phyloP scores from a whole-genome alignment of 805 yeast species.

The Pichia thaimueangensis region DNA sequence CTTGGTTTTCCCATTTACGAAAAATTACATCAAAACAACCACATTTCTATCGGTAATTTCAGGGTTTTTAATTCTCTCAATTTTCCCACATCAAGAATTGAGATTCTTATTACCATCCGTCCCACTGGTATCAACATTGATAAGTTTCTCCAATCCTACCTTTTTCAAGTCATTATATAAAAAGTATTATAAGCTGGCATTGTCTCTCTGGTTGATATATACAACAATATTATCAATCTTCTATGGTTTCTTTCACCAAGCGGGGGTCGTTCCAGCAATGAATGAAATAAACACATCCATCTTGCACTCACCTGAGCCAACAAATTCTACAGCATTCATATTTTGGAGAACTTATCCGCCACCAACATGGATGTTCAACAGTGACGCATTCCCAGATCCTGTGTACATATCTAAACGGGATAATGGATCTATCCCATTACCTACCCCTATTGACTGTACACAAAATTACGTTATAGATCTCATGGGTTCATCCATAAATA shows the following conservation, averaged over 20 bases:
- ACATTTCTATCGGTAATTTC: slow-evolving; percentile 58
- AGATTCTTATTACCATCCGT: slow-evolving; percentile 75
- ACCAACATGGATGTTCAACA: slow-evolving; percentile 66
- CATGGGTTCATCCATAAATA: slow-evolving; percentile 33
- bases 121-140: slow-evolving; percentile 61
- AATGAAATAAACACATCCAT: slow-evolving; percentile 28
- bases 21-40: slow-evolving; percentile 40
- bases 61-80: slow-evolving; percentile 55
- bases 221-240: slow-evolving; percentile 52
- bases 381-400: neutral
- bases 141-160: slow-evolving; percentile 21
- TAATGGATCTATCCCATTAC: slow-evolving; percentile 20
- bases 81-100: slow-evolving; percentile 90
- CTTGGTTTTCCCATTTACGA: slow-evolving; percentile 37
- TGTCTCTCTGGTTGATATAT: slow-evolving; percentile 54
- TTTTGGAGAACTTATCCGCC: slow-evolving; percentile 97
- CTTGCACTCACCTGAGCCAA: neutral
- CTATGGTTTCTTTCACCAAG: slow-evolving; percentile 84
- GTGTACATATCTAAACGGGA: slow-evolving; percentile 1
- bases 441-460: neutral
- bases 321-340: slow-evolving; percentile 31
- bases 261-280: slow-evolving; percentile 75
- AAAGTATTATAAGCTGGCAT: slow-evolving; percentile 19
- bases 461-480: slow-evolving; percentile 25
- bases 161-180: neutral